phyloP scores from a whole-genome alignment of 352 stramenopile species.

The Peronospora belbahrii region DNA sequence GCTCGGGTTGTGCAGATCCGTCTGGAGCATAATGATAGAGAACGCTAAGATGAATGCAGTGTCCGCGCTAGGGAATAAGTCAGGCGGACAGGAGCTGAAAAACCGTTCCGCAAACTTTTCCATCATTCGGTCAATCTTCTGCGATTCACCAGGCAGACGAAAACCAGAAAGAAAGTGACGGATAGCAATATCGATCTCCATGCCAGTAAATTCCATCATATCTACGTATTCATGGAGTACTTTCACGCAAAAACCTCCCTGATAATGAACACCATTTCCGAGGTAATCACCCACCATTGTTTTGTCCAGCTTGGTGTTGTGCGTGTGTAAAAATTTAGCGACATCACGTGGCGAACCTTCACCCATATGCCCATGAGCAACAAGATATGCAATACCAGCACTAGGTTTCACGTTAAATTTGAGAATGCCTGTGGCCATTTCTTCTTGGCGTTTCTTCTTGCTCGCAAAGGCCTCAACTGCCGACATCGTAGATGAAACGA shows the following conservation, averaged over 20 bases:
- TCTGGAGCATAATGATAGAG: constrained; percentile 83
- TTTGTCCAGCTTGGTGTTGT: constrained; percentile 93
- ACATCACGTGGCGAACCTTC: constrained; percentile 89
- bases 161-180: constrained; percentile 96
- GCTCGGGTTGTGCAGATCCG: constrained; percentile 98
- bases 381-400: constrained; percentile 87
- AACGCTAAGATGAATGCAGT: constrained; percentile 98
- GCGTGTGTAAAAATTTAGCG: constrained; percentile 90
- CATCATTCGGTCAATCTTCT: constrained; percentile 99
- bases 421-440: constrained; percentile 93
- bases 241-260: constrained; percentile 87
- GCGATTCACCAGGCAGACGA: constrained; percentile 96
- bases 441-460: constrained; percentile 94
- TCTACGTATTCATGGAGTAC: constrained; percentile 96
- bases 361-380: constrained; percentile 88
- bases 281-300: constrained; percentile 96
- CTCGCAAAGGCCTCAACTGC: constrained; percentile 94
- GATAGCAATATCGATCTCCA: constrained; percentile 97
- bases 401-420: constrained; percentile 98
- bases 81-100: constrained; percentile 59
- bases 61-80: constrained; percentile 92
- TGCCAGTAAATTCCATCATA: constrained; percentile 91
- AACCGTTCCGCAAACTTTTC: constrained; percentile 97
- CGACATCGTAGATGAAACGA: constrained; percentile 45
- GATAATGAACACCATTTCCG: constrained; percentile 94